phyloP scores from a whole-genome alignment of 495 filamentous ascomycete genomes.

The Staphylotrichum tortipilum region DNA sequence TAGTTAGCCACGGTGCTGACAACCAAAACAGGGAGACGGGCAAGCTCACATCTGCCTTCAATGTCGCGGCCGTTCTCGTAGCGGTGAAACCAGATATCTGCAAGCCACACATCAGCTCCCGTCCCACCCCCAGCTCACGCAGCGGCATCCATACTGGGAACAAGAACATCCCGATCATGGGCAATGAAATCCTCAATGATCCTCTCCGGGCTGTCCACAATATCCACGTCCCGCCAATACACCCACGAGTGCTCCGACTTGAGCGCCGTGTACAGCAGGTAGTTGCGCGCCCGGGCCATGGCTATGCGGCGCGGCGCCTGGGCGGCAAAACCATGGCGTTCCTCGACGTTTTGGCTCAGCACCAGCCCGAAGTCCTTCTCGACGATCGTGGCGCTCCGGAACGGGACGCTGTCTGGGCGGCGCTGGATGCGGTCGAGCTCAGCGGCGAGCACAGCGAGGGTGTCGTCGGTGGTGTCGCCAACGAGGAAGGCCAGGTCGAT shows the following conservation, averaged over 20 bases:
- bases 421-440: conserved; percentile 88
- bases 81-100: conserved; percentile 97
- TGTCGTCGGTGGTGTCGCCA: conserved; percentile 84
- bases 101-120: conserved; percentile 25
- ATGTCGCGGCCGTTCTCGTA: conserved; percentile 77
- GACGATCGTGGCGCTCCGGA: conserved; percentile 73
- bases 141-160: conserved; percentile 66
- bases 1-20: conserved; percentile 11
- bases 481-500: conserved; percentile 96
- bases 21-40: conserved; percentile 1
- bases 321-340: conserved; percentile 76
- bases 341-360: conserved; percentile 64
- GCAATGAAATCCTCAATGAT: conserved; percentile 94
- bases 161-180: conserved; percentile 85
- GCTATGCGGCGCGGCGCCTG: conserved; percentile 86
- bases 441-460: conserved; percentile 63
- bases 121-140: background rate
- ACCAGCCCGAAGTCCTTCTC: conserved; percentile 79
- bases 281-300: conserved; percentile 86
- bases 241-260: conserved; percentile 97
- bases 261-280: conserved; percentile 73
- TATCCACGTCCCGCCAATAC: conserved; percentile 97
- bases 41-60: conserved; percentile 79
- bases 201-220: conserved; percentile 74
- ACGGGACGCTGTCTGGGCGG: conserved; percentile 65